Base-by-base conservation (phyloP, 1,284 basidiomycete species). In the Volvariella volvacea region DNA sequence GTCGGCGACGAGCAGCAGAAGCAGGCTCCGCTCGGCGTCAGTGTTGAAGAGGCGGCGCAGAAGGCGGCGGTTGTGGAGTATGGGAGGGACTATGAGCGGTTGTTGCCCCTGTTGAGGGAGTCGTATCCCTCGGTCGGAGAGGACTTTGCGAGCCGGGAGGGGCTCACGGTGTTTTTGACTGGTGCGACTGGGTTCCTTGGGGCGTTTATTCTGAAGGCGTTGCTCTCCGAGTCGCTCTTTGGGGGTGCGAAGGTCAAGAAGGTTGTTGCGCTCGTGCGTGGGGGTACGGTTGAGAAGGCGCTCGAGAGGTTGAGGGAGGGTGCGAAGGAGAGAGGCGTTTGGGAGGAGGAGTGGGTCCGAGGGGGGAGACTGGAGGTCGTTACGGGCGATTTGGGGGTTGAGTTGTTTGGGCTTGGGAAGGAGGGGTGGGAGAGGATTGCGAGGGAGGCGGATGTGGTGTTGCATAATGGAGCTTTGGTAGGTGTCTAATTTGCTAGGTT, bases 161-260 rank as follows among this genome's bases (percentile, higher is more conserved):
- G 12, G 25, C 54, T 92, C 36, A 92, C 88, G 0, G 77, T 98
- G 14, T 94, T 99, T 71, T 77, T 99, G 36, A 99, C 96, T 8
- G 96, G 96, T 21, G 95, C 91, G 1, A 98, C 96, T 14, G 96
- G 96, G 3, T 99, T 95, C 74, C 74, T 99, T 9, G 96, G 96
- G 16, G 93, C 92, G 2, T 98, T 97, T 63, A 79, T 98, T 48
- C 70, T 99, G 36, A 74, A 76, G 37, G 89, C 97, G 60, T 70
- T 99, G 34, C 73, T 99, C 1, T 65, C 70, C 10, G 73, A 80
- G 22, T 6, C 6, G 12, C 25, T 6, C 6, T 28, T 28, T 28
- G 25, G 6, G 25, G 54, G 66, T 20, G 69, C 71, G 2, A 71
- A 77, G 44, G 87, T 97, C 12, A 70, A 71, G 55, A 94, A 93